Conservation (phyloP, 768 basidiomycete species). For the Dictyophora rubrovolvata region DNA sequence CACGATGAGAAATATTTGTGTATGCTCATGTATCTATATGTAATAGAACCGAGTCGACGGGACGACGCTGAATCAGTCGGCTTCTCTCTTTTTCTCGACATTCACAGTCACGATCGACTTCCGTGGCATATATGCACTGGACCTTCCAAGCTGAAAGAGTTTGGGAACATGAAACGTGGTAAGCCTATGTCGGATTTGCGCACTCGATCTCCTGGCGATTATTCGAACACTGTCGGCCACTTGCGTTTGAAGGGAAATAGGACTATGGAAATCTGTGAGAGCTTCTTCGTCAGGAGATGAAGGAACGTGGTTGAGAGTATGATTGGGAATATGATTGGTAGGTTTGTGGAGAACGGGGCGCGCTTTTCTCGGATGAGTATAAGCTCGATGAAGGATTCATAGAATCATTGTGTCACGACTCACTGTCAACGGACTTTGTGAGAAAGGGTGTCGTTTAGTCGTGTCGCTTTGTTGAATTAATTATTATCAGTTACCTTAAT, state of each 20-base stretch:
- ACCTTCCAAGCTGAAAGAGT: constrained; percentile 1
- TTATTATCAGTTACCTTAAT: no score
- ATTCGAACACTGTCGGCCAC: constrained; percentile 12
- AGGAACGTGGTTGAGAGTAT: background rate
- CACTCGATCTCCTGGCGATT: constrained; percentile 7
- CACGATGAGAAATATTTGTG: no score
- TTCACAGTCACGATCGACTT: constrained; percentile 20
- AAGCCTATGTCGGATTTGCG: background rate
- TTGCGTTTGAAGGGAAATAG: constrained; percentile 16
- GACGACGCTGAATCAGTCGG: constrained; percentile 29
- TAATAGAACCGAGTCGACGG: constrained; percentile 15
- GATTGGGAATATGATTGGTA: no score
- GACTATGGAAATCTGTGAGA: constrained; percentile 13
- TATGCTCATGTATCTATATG: no score
- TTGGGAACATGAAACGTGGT: constrained; percentile 15
- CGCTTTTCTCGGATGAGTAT: no score
- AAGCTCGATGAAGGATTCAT: no score
- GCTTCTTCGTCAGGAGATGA: constrained; percentile 9
- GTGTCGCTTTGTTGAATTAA: no score
- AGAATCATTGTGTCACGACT: no score
- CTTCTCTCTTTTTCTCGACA: constrained; percentile 26
- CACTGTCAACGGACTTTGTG: no score
- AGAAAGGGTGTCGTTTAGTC: no score
- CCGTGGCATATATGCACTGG: constrained; percentile 21
- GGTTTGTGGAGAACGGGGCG: no score